A percentile compares a stretch with the other conserved stretches of the same genome.
These are phyloP conservation scores for Gaeumannomyces tritici DNA, from an alignment of 2,329 filamentous ascomycete species.

Conservation along the genomic window DNA sequence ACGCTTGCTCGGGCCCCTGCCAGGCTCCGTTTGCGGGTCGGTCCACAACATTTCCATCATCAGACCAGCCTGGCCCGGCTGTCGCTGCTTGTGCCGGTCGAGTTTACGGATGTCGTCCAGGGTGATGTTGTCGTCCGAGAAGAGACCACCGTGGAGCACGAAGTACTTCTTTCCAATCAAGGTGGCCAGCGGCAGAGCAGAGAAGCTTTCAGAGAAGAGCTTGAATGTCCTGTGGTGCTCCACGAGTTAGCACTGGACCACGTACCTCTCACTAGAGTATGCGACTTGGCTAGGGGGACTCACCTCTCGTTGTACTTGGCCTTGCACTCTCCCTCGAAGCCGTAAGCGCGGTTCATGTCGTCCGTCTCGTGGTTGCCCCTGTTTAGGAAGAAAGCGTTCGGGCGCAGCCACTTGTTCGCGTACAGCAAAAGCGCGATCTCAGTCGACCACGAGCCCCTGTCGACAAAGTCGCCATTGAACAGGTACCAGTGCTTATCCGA, in stretches of 20 bases:
- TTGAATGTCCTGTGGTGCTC: slow-evolving; percentile 51
- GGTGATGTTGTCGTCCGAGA: slow-evolving; percentile 88
- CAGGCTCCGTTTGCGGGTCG: slow-evolving; percentile 78
- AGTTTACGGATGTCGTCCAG: slow-evolving; percentile 73
- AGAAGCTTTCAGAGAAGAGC: slow-evolving; percentile 96
- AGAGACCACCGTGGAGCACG: slow-evolving; percentile 87
- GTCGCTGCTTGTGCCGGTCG: slow-evolving; percentile 30
- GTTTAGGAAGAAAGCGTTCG: slow-evolving; percentile 86
- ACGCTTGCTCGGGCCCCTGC: slow-evolving; percentile 89
- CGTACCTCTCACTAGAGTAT: not conserved
- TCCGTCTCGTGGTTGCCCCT: slow-evolving; percentile 98
- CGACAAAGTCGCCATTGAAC: slow-evolving; percentile 98
- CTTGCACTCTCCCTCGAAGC: slow-evolving; percentile 96
- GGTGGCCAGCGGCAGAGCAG: slow-evolving; percentile 82
- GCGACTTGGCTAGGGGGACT: slow-evolving; percentile 7
- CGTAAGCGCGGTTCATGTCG: slow-evolving; percentile 98
- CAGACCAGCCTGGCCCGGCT: slow-evolving; percentile 73
- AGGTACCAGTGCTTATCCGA: slow-evolving; percentile 84
- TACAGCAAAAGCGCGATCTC: slow-evolving; percentile 92
- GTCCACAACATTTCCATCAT: slow-evolving; percentile 99
- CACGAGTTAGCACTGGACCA: not conserved
- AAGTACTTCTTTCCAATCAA: slow-evolving; percentile 86
- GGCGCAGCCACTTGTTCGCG: slow-evolving; percentile 92
- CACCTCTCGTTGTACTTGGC: slow-evolving; percentile 88
- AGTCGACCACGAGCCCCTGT: slow-evolving; percentile 95